Conservation (phyloP, 1,284 basidiomycete species). For the Erythrobasidium hasegawianum region DNA sequence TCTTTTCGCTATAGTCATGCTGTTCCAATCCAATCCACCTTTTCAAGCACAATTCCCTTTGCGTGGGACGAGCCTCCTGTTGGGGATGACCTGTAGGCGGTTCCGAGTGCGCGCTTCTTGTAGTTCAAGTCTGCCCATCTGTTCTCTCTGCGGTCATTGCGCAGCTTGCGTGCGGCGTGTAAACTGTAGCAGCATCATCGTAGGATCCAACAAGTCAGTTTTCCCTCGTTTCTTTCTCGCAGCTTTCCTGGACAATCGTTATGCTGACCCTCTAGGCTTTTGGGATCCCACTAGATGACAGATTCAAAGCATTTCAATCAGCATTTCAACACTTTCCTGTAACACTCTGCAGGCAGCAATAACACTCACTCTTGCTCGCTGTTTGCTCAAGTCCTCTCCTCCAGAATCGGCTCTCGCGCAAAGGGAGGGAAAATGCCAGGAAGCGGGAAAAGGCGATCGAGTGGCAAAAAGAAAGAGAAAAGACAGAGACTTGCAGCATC, state of each 20-base stretch:
- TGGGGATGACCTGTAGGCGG: conserved; percentile 99
- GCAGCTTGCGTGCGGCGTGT: conserved; percentile 90
- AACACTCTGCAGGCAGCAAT: too few species aligned
- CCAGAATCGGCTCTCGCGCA: too few species aligned
- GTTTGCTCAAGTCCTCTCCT: too few species aligned
- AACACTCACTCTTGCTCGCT: too few species aligned
- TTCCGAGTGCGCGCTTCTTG: conserved; percentile 99
- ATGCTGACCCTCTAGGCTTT: conserved; percentile 4
- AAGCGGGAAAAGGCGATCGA: too few species aligned
- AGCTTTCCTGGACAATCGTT: too few species aligned
- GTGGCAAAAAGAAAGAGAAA: too few species aligned
- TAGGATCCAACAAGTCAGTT: too few species aligned
- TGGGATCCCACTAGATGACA: background rate
- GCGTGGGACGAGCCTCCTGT: conserved; percentile 99
- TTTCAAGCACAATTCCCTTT: conserved; percentile 99
- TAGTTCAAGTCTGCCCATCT: conserved; percentile 99
- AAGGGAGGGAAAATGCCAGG: too few species aligned
- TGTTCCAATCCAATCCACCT: conserved; percentile 57
- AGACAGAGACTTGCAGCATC: too few species aligned
- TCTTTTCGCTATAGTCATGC: background rate
- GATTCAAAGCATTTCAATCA: background rate
- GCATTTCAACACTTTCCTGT: background rate
- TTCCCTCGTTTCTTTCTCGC: too few species aligned
- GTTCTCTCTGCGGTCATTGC: conserved; percentile 89
- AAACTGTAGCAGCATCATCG: conserved; percentile 15